phyloP scores from a whole-genome alignment of 805 yeast species.

The Pichia gijzeniarum region DNA sequence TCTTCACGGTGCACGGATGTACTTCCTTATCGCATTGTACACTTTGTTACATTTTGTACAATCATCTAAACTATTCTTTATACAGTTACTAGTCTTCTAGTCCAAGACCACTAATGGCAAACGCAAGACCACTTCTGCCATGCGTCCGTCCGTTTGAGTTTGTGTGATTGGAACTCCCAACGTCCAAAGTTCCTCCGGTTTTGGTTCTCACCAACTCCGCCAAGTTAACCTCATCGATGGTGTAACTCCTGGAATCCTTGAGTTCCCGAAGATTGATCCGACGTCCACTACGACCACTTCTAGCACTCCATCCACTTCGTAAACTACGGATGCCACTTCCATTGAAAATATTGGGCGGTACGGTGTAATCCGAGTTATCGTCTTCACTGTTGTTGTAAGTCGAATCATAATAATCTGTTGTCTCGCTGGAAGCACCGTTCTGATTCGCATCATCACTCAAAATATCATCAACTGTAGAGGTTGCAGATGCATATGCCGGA shows the following conservation, averaged over 20 bases:
- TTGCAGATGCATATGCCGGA: too few relatives aligned
- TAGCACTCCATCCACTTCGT: constrained; percentile 2
- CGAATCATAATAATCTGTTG: neutral
- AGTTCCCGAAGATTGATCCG: constrained; percentile 5
- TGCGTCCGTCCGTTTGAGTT: constrained; percentile 1
- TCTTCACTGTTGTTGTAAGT: neutral
- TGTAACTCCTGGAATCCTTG: neutral
- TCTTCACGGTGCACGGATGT: neutral
- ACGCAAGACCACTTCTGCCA: constrained; percentile 14
- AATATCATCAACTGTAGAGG: neutral
- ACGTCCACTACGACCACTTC: constrained; percentile 5
- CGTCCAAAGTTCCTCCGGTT: constrained; percentile 1
- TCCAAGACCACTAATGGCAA: constrained; percentile 11
- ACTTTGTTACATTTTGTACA: too few relatives aligned
- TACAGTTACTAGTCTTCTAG: constrained; percentile 5
- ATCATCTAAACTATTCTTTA: too few relatives aligned
- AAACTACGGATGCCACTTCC: constrained; percentile 1
- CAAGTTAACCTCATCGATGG: neutral
- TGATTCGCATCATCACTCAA: neutral
- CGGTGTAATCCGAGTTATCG: neutral
- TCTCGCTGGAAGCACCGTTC: too few relatives aligned
- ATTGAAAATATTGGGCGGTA: neutral
- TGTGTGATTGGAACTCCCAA: neutral
- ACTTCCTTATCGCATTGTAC: too few relatives aligned
- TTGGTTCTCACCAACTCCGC: neutral